Percentiles rank a stretch among this genome's conserved stretches.
These are phyloP conservation scores for Nemophila menziesii DNA, from an alignment of 257 asterid genomes.

Conservation along the genomic window DNA sequence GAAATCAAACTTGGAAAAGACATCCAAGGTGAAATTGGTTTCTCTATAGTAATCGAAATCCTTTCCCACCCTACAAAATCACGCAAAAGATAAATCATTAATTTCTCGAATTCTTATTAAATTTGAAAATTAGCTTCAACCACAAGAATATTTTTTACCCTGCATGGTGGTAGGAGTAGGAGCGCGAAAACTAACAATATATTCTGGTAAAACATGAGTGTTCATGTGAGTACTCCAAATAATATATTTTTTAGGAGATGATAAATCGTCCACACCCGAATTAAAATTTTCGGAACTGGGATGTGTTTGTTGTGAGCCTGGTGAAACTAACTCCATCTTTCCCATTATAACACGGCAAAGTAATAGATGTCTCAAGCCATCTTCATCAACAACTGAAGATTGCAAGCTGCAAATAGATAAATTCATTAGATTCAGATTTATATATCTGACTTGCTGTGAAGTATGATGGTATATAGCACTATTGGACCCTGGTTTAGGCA, in stretches of 20 bases:
- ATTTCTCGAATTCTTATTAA: too few relatives aligned
- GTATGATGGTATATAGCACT: too few relatives aligned
- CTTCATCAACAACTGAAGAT: too few relatives aligned
- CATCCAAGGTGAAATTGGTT: slow-evolving; percentile 30
- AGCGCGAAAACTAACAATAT: slow-evolving; percentile 20
- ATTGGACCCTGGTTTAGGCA: too few relatives aligned
- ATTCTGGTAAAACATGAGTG: slow-evolving; percentile 20
- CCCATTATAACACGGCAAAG: slow-evolving; percentile 17
- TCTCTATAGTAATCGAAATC: neutral
- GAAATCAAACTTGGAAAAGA: slow-evolving; percentile 19
- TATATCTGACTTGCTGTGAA: too few relatives aligned
- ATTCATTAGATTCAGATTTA: too few relatives aligned
- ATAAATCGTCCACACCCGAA: slow-evolving; percentile 19
- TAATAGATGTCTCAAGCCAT: slow-evolving; percentile 8
- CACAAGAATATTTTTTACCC: too few relatives aligned
- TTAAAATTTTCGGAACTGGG: slow-evolving; percentile 19
- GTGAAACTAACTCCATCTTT: slow-evolving; percentile 11
- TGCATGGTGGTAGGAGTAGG: too few relatives aligned
- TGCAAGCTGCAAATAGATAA: too few relatives aligned
- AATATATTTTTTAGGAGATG: slow-evolving; percentile 16
- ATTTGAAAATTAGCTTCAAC: too few relatives aligned
- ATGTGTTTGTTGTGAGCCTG: slow-evolving; percentile 17
- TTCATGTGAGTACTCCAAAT: slow-evolving; percentile 17
- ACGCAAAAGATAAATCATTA: neutral
- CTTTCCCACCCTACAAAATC: neutral